These are phyloP conservation scores for Myriosclerotinia scirpicola DNA, from an alignment of 2,329 filamentous ascomycete genomes.

Conservation along the genomic window DNA sequence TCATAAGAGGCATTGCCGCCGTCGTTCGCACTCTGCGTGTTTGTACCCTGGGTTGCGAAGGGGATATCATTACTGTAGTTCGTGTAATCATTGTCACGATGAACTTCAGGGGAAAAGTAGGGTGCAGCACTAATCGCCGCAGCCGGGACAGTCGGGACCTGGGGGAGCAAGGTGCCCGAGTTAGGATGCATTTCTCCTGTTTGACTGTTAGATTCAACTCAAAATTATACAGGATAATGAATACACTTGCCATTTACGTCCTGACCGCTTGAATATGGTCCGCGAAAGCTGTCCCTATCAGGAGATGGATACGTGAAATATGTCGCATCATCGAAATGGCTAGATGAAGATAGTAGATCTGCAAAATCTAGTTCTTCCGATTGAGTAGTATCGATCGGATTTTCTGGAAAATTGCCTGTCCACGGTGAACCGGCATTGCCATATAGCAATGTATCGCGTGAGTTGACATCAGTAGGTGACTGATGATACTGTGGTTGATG, in stretches of 20 bases:
- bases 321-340: not conserved
- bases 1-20: too few relatives aligned
- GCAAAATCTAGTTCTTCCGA: not conserved
- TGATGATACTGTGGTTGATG: not conserved
- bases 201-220: not conserved
- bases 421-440: not conserved
- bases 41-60: too few relatives aligned
- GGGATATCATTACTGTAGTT: too few relatives aligned
- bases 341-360: not conserved
- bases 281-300: not conserved
- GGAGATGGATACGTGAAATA: not conserved
- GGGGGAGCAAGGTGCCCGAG: too few relatives aligned
- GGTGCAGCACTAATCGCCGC: fast-evolving
- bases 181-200: not conserved
- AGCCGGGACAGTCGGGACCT: not conserved
- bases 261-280: not conserved
- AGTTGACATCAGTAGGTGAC: not conserved
- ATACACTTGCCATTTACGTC: not conserved
- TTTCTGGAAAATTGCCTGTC: not conserved
- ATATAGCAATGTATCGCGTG: not conserved
- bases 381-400: too few relatives aligned
- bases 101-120: not conserved
- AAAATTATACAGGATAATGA: too few relatives aligned
- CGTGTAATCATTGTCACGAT: too few relatives aligned
- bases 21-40: too few relatives aligned